Percentiles rank a stretch among this genome's conserved stretches.
These are phyloP conservation scores for Lactifluus volemus DNA, from an alignment of 768 basidiomycete species.

Conservation along the genomic window DNA sequence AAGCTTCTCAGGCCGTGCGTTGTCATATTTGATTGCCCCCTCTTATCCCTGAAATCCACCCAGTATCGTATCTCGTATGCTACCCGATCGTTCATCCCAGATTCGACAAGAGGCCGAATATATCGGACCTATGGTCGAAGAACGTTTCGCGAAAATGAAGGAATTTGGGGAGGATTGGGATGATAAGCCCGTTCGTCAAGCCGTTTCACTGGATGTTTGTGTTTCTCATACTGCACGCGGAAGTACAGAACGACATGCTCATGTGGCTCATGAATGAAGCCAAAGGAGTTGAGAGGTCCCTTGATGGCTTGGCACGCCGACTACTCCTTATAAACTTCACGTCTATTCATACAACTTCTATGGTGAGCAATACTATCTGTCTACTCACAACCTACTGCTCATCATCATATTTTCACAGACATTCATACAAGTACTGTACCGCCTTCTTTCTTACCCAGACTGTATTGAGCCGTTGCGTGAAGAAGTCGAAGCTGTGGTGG, in stretches of 20 bases:
- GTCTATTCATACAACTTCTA: constrained; percentile 27
- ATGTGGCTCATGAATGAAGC: constrained; percentile 39
- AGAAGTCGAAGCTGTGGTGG: constrained; percentile 26
- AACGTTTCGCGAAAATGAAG: constrained; percentile 9
- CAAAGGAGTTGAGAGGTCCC: constrained; percentile 24
- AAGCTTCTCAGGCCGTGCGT: constrained; percentile 36
- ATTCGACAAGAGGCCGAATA: background rate
- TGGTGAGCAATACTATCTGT: constrained; percentile 15
- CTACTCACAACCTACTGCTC: background rate
- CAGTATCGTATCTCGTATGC: background rate
- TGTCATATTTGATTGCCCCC: too few species aligned
- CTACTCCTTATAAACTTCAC: constrained; percentile 29
- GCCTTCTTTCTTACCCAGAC: constrained; percentile 24
- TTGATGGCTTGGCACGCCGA: constrained; percentile 26
- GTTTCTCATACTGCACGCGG: background rate
- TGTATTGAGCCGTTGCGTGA: constrained; percentile 26
- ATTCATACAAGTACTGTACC: constrained; percentile 25
- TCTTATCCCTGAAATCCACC: background rate
- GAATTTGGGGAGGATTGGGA: constrained; percentile 20
- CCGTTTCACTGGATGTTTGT: too few species aligned
- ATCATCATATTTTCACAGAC: constrained; percentile 17
- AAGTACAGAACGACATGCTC: constrained; percentile 35
- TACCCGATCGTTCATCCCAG: background rate
- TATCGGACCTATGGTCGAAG: background rate
- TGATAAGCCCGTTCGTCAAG: constrained; percentile 22